Evolutionary conservation across 2,329 filamentous ascomycete genomes (phyloP).

Genomic region (Alternaria arborescens): DNA sequence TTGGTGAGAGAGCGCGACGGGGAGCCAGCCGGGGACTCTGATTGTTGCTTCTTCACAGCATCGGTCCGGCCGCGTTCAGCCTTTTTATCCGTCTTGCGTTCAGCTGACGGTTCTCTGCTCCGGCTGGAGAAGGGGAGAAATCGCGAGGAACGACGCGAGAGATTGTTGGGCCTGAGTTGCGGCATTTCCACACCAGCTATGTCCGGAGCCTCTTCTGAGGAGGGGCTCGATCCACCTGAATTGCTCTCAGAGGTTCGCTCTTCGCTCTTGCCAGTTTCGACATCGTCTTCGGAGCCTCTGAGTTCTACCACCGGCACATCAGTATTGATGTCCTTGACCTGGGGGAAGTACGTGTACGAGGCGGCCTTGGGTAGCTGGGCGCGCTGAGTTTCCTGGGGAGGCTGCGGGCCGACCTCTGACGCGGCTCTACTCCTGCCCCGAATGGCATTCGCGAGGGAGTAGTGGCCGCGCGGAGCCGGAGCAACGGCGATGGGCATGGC

Average conservation of each 20-base stretch:
- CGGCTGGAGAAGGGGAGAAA: constrained; percentile 47
- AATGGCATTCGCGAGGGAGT: constrained; percentile 40
- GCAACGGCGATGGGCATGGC: constrained; percentile 47
- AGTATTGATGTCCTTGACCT: constrained; percentile 48
- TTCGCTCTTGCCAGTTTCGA: constrained; percentile 34
- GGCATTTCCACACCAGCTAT: constrained; percentile 38
- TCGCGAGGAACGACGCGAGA: constrained; percentile 47
- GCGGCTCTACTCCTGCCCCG: constrained; percentile 44
- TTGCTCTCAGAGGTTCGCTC: constrained; percentile 51
- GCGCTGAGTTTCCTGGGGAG: constrained; percentile 34
- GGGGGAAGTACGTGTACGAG: constrained; percentile 53
- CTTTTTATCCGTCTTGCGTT: constrained; percentile 40
- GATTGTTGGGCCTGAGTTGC: constrained; percentile 41
- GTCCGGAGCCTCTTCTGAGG: constrained; percentile 49
- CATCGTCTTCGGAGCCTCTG: constrained; percentile 46
- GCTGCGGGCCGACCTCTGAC: constrained; percentile 41
- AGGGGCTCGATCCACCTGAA: constrained; percentile 57
- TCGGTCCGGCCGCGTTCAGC: constrained; percentile 38
- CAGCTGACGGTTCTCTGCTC: constrained; percentile 44
- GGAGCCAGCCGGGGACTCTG: constrained; percentile 35
- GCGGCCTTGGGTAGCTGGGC: constrained; percentile 50
- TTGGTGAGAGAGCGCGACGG: constrained; percentile 45
- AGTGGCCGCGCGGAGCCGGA: constrained; percentile 40
- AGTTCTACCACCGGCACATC: constrained; percentile 39
- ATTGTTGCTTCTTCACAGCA: constrained; percentile 37